phyloP scores from a whole-genome alignment of 129 eudicot genomes.

The Logfia minima region DNA sequence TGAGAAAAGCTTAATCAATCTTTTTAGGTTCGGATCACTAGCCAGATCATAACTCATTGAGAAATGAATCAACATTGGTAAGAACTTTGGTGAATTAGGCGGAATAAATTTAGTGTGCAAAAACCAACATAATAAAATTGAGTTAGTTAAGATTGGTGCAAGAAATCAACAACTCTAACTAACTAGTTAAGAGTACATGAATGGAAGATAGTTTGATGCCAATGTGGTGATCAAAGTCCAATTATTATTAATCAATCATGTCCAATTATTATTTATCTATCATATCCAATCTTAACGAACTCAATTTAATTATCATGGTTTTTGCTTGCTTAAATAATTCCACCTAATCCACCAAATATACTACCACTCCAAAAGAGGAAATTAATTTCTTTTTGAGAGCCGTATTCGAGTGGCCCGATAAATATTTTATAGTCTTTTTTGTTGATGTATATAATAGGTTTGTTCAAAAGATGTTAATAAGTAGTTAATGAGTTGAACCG shows the following conservation, averaged over 20 bases:
- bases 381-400: neutral
- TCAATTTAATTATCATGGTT: neutral
- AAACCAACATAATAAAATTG: slow-evolving; percentile 1
- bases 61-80: neutral
- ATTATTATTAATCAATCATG: neutral
- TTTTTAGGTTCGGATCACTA: neutral
- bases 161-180: slow-evolving; percentile 31
- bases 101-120: slow-evolving; percentile 24
- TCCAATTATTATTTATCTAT: neutral
- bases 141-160: slow-evolving; percentile 39
- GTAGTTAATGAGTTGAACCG: too few species aligned
- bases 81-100: slow-evolving; percentile 21
- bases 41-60: neutral
- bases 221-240: slow-evolving; percentile 8
- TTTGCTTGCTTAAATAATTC: neutral
- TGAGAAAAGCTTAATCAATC: neutral
- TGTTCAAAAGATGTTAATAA: neutral
- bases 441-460: neutral
- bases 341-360: slow-evolving; percentile 25
- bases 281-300: slow-evolving; percentile 18
- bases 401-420: neutral
- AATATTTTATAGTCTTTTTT: too few species aligned
- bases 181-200: slow-evolving; percentile 16
- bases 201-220: slow-evolving; percentile 5
- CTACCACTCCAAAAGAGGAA: slow-evolving; percentile 1